Evolutionary conservation across 805 yeast species (phyloP).

Genomic region (Candida insectalens): DNA sequence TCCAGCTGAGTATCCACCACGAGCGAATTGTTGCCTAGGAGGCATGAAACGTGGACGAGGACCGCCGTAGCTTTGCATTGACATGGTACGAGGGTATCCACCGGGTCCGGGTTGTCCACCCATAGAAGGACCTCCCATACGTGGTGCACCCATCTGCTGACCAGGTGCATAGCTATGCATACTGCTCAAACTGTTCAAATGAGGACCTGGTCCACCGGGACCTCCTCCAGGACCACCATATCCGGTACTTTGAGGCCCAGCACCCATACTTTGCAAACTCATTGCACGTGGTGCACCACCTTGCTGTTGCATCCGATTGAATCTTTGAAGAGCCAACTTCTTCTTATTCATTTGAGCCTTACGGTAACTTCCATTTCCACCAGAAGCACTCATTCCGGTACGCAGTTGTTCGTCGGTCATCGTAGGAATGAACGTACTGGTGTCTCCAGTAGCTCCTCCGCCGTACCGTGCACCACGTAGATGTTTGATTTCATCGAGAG

Average conservation of each 20-base stretch:
- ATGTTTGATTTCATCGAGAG: conserved; percentile 57
- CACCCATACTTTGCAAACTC: conserved; percentile 17
- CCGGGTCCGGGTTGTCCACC: too few relatives aligned
- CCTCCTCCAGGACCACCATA: too few relatives aligned
- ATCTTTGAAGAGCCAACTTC: conserved; percentile 35
- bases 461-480: conserved; percentile 63
- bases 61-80: conserved; percentile 13
- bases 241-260: neutral
- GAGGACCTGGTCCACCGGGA: too few relatives aligned
- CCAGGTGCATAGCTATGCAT: too few relatives aligned
- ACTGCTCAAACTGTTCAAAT: neutral
- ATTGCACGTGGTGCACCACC: conserved; percentile 24
- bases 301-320: conserved; percentile 20
- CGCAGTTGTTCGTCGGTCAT: conserved; percentile 7
- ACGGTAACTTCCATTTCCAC: conserved; percentile 59
- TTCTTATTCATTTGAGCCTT: conserved; percentile 61
- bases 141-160: conserved; percentile 3
- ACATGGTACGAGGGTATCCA: conserved; percentile 20
- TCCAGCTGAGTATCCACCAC: too few relatives aligned
- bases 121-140: too few relatives aligned
- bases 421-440: conserved; percentile 70
- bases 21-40: conserved; percentile 8
- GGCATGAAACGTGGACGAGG: conserved; percentile 1
- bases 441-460: conserved; percentile 23
- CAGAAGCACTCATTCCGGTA: conserved; percentile 23